phyloP scores from a whole-genome alignment of 2,329 filamentous ascomycete species.

The Stachybotrys chlorohalonatus region DNA sequence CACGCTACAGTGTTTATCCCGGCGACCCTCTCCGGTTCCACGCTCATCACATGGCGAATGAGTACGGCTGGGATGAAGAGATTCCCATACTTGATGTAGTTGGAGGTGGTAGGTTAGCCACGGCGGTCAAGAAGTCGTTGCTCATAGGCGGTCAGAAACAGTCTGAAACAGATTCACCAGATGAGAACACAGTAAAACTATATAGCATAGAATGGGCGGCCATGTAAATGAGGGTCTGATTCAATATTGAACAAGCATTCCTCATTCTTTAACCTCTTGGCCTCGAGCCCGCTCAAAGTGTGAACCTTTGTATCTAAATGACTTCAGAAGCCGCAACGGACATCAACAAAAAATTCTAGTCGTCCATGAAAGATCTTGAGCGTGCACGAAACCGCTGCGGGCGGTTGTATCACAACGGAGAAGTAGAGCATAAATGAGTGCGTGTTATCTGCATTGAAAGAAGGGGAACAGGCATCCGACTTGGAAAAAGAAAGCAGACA shows the following conservation, averaged over 20 bases:
- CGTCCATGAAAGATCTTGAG: too few relatives aligned
- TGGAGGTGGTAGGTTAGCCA: conserved; percentile 77
- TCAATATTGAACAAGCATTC: not conserved
- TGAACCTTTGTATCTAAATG: too few relatives aligned
- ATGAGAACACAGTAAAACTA: conserved; percentile 45
- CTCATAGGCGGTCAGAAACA: conserved; percentile 62
- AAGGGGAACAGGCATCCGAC: too few relatives aligned
- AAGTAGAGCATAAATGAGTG: too few relatives aligned
- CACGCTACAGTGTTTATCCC: conserved; percentile 89
- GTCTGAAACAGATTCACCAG: conserved; percentile 5
- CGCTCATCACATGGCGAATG: conserved; percentile 84
- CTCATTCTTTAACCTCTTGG: too few relatives aligned
- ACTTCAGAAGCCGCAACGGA: too few relatives aligned
- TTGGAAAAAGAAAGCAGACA: not conserved
- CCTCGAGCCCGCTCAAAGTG: too few relatives aligned
- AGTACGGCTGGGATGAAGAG: conserved; percentile 78
- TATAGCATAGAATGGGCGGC: conserved; percentile 93
- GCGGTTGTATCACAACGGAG: too few relatives aligned
- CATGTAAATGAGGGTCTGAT: conserved; percentile 48
- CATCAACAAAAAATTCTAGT: too few relatives aligned
- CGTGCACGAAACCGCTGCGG: too few relatives aligned
- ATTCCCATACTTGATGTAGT: conserved; percentile 80
- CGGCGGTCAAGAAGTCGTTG: conserved; percentile 93
- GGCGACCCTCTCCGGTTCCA: conserved; percentile 93
- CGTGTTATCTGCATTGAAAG: too few relatives aligned